Evolutionary conservation across 2,329 filamentous ascomycete genomes (phyloP).

Genomic region (Alternaria viburni): DNA sequence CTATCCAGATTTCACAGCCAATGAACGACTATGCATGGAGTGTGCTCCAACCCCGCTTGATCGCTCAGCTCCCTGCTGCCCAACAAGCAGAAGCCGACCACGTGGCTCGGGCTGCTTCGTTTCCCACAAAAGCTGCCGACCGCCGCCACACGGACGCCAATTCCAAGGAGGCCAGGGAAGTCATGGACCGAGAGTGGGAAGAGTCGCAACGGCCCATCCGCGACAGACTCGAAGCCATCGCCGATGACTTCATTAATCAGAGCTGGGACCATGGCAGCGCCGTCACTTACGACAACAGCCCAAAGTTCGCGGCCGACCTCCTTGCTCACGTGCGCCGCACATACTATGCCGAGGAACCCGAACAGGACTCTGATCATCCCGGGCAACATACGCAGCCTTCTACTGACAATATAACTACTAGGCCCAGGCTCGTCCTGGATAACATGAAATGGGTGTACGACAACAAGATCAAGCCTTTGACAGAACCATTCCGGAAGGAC

Average conservation of each 20-base stretch:
- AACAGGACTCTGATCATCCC: slow-evolving; percentile 55
- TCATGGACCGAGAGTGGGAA: slow-evolving; percentile 73
- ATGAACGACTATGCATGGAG: slow-evolving; percentile 75
- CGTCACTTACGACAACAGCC: slow-evolving; percentile 67
- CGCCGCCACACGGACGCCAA: slow-evolving; percentile 57
- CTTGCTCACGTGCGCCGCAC: slow-evolving; percentile 69
- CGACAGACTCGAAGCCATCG: slow-evolving; percentile 68
- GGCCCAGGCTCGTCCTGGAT: slow-evolving; percentile 72
- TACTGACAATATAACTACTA: slow-evolving; percentile 52
- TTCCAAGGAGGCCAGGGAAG: slow-evolving; percentile 61
- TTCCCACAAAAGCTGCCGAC: slow-evolving; percentile 57
- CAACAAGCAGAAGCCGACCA: slow-evolving; percentile 62
- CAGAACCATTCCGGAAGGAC: slow-evolving; percentile 70
- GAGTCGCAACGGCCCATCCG: slow-evolving; percentile 71
- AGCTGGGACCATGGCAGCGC: slow-evolving; percentile 69
- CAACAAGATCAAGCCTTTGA: slow-evolving; percentile 73
- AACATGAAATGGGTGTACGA: slow-evolving; percentile 90
- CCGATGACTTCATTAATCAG: slow-evolving; percentile 71
- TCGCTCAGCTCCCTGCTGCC: slow-evolving; percentile 70
- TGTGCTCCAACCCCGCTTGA: slow-evolving; percentile 69
- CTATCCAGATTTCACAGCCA: slow-evolving; percentile 71
- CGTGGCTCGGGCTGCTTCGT: slow-evolving; percentile 54
- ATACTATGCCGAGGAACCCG: slow-evolving; percentile 68
- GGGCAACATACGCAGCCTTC: slow-evolving; percentile 2
- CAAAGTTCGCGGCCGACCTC: slow-evolving; percentile 74